These are phyloP conservation scores for Geum urbanum DNA, from an alignment of 306 rosid species.

Conservation along the genomic window DNA sequence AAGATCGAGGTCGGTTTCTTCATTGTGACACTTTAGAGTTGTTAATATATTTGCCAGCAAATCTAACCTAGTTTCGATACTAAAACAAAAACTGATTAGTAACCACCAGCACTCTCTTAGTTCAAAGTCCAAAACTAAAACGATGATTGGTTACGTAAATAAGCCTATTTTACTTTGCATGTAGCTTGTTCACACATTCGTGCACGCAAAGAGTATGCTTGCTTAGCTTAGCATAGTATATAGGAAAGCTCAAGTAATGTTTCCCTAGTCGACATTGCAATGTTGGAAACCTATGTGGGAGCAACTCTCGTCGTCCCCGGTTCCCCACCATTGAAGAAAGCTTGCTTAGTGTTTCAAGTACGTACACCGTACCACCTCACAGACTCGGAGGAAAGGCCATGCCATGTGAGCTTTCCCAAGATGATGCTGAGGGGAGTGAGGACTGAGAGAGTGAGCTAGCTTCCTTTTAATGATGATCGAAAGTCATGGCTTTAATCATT, in stretches of 20 bases:
- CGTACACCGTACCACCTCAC: background rate
- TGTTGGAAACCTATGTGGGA: slow-evolving; percentile 1
- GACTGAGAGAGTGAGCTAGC: background rate
- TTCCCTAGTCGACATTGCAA: background rate
- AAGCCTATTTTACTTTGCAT: no score
- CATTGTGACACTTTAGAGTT: background rate
- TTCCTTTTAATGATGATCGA: slow-evolving; percentile 4
- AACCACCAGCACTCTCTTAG: no score
- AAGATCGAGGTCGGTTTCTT: background rate
- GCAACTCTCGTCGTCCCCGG: background rate
- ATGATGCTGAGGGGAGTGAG: background rate
- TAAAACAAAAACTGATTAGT: background rate
- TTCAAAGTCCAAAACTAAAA: no score
- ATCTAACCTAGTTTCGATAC: background rate
- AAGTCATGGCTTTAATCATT: slow-evolving; percentile 9
- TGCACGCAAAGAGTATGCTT: background rate
- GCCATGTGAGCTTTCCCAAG: background rate
- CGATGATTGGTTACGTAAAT: no score
- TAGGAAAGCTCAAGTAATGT: background rate
- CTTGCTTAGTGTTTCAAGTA: background rate
- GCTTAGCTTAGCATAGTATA: background rate
- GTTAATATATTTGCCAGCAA: background rate
- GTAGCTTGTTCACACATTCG: background rate
- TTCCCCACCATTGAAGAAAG: slow-evolving; percentile 2
- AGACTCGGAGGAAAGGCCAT: slow-evolving; percentile 2